phyloP scores from a whole-genome alignment of 179 eudicot genomes.

The Actinidia chinensis region DNA sequence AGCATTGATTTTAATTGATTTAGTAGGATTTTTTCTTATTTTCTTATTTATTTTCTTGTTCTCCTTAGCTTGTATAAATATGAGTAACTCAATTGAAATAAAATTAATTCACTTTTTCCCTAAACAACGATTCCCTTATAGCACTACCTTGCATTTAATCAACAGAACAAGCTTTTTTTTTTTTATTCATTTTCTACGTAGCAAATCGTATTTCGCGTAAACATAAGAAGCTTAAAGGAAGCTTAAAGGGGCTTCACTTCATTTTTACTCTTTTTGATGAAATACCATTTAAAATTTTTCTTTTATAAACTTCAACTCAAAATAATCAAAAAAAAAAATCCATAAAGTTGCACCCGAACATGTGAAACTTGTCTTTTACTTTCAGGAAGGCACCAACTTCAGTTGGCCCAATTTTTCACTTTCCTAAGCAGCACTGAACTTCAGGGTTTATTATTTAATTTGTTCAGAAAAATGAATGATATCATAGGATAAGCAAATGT shows the following conservation, averaged over 20 bases:
- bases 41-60: too few species aligned
- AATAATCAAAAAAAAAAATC: neutral
- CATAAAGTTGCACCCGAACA: neutral
- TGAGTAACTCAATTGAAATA: too few species aligned
- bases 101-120: too few species aligned
- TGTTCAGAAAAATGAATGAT: neutral
- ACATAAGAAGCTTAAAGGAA: neutral
- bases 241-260: too few species aligned
- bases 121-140: too few species aligned
- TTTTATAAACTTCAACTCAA: neutral
- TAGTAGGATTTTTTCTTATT: too few species aligned
- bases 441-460: neutral
- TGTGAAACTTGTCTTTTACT: neutral
- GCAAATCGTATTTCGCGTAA: neutral
- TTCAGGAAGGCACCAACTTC: neutral
- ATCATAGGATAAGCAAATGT: neutral
- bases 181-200: too few species aligned
- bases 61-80: too few species aligned
- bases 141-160: neutral
- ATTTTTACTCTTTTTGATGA: neutral
- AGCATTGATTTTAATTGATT: too few species aligned
- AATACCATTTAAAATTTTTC: neutral
- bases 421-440: neutral
- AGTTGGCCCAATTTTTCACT: neutral
- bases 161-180: neutral